Base-by-base conservation (phyloP, 352 stramenopile species). In the Blastocystis sp. region DNA sequence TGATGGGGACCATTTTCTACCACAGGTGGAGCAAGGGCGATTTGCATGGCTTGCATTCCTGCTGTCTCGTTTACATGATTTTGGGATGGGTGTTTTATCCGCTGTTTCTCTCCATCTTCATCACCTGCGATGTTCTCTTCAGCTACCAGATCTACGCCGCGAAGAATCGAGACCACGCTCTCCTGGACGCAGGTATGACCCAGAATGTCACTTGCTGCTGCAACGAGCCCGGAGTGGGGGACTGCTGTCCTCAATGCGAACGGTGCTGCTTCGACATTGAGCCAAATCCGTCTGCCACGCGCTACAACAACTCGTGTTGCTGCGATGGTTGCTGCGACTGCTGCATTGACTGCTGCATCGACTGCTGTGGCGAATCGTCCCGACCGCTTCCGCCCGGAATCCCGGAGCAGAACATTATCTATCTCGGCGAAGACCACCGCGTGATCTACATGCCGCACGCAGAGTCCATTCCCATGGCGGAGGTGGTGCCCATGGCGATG, bases 281-380 rank as follows among this genome's bases (percentile, higher is more conserved):
- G 19, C 17, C 48, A 7, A 43, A 71, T 14, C 24, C 24, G 14
- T 52, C 34, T 21, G 24, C 24, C 40, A 71, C 21, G 43, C 64
- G 64, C 14, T 71, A 48, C 64, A 71, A 71, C 24, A 71, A 71
- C 24, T 71, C 64, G 2, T n/a, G 40, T 19, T 71, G 64, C 17
- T 71, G 64, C 48, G 64, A 71, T 71, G 64, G 66, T 4, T 76
- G 66, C 48, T 76, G 66, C 14, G 52, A 57, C 52, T 76, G 66
- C 38, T 76, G 66, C 48, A 57, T 76, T 19, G 66, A 76, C 28
- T 76, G 66, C 21, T 76, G 66, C 28, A 57, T 76, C 34, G 28
- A 76, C 11, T 76, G 66, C 21, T 42, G n/a, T 54, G 66, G 66
- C 28, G 66, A 76, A 57, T n/a, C 66, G 2, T 17, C 42, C 17